Evolutionary conservation across 768 basidiomycete species (phyloP).

Genomic region (Ramaria sp.): DNA sequence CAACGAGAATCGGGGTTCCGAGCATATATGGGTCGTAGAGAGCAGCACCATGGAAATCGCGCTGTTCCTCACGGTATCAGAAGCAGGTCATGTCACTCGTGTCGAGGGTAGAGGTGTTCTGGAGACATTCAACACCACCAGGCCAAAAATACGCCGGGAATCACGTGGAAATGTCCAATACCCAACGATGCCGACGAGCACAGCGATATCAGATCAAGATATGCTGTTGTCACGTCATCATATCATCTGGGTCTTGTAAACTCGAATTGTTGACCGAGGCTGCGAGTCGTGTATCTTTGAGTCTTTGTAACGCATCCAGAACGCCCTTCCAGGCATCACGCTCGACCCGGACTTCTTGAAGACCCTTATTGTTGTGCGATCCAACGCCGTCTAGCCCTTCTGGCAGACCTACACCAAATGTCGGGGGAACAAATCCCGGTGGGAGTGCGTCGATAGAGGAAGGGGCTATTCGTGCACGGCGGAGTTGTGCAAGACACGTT

Average conservation of each 20-base stretch:
- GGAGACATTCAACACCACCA: too few species aligned
- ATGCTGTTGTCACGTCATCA: not conserved
- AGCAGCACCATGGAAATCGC: too few species aligned
- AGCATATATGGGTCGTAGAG: too few species aligned
- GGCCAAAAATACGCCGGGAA: too few species aligned
- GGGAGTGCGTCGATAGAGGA: slow-evolving; percentile 80
- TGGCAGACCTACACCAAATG: slow-evolving; percentile 69
- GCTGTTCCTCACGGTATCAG: too few species aligned
- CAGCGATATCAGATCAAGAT: too few species aligned
- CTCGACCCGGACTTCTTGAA: slow-evolving; percentile 70
- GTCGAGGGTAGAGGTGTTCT: too few species aligned
- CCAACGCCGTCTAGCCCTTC: slow-evolving; percentile 14
- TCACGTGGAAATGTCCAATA: too few species aligned
- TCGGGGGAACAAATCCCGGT: slow-evolving; percentile 62
- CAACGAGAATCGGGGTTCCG: too few species aligned
- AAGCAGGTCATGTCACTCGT: too few species aligned
- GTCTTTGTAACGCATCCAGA: slow-evolving; percentile 50
- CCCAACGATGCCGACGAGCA: too few species aligned
- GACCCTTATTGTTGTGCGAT: slow-evolving; percentile 36
- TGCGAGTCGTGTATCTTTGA: slow-evolving; percentile 36
- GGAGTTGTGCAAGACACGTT: slow-evolving; percentile 70
- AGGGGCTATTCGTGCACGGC: slow-evolving; percentile 73
- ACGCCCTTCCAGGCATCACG: slow-evolving; percentile 72
- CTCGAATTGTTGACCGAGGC: not conserved
- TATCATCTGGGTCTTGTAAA: not conserved